Evolutionary conservation across 2,329 filamentous ascomycete genomes (phyloP), one percentile per base, ranked within the genome.

Genomic region (Botrytis cinerea): DNA sequence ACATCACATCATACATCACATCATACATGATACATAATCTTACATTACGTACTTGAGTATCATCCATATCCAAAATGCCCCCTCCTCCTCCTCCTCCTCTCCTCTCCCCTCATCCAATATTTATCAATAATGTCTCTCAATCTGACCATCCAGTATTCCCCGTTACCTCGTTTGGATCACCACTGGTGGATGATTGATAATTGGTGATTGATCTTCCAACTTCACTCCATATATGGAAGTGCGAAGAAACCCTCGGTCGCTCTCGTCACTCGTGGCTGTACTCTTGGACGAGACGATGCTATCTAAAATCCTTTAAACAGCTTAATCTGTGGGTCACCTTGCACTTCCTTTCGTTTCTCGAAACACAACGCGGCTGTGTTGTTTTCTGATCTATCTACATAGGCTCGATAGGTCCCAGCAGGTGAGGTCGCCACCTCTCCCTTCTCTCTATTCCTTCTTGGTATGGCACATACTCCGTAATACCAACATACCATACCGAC

Each of bases 281-380:
- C 60, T 32, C 57, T 35, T 59, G 51, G n/a, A 54, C 51, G 51
- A 54, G 14, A 54, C 25, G n/a, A 54, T 18, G 10, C 51, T 18
- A 28, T 54, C 51, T 38, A 60, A 38, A 38, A 38, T 38, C 22
- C 25, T 25, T 7, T 40, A 16, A 40, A 25, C 59, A 14, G 14
- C 25, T 43, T 38, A 62, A 43, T 62, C 38, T 43, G 38, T 62
- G 38, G 35, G 35, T 43, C 60, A 28, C 10, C 35, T 28, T 43
- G 12, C 40, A 43, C 22, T 63, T 45, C 61, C 61, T 63, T 63
- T 63, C 40, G 12, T 63, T 63, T 63, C 40, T 28, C 20, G 61
- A 63, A 63, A 63, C 61, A 32, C 40, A 28, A 63, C 40, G n/a
- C 40, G n/a, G 61, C 61, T 43, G n/a, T 28, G 40, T 45, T 45